Percentiles rank a stretch among this genome's conserved stretches.
phyloP scores from a whole-genome alignment of 75 land plant species.

The Azolla pinnata region DNA sequence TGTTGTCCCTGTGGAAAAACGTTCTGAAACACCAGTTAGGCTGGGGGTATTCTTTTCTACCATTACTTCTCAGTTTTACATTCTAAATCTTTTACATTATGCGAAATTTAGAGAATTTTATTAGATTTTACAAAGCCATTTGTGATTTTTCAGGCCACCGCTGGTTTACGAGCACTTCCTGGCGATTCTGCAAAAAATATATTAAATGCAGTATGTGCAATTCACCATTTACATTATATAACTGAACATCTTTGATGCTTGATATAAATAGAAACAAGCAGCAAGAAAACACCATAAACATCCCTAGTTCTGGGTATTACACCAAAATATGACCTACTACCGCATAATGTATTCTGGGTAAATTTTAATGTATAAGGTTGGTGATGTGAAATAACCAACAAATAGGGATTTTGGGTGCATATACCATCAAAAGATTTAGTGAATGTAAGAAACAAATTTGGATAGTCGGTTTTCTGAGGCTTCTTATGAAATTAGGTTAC shows the following conservation, averaged over 20 bases:
- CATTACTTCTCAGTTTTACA: too few relatives aligned
- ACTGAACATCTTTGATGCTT: not conserved
- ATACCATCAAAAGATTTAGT: too few relatives aligned
- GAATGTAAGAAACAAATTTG: too few relatives aligned
- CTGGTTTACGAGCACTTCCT: constrained; percentile 76
- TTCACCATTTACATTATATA: not conserved
- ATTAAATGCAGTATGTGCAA: constrained; percentile 56
- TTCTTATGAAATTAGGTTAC: constrained; percentile 39
- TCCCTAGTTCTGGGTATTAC: too few relatives aligned
- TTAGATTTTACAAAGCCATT: not conserved
- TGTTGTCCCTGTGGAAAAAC: constrained; percentile 51
- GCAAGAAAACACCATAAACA: too few relatives aligned
- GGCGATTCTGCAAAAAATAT: constrained; percentile 60
- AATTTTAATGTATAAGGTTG: too few relatives aligned
- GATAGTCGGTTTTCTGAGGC: not conserved
- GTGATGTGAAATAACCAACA: too few relatives aligned
- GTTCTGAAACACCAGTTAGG: constrained; percentile 61
- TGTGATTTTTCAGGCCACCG: constrained; percentile 79
- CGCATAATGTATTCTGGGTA: too few relatives aligned
- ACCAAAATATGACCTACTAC: too few relatives aligned
- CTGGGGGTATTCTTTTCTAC: constrained; percentile 59
- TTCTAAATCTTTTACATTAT: too few relatives aligned
- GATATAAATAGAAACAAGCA: not conserved
- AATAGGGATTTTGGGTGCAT: too few relatives aligned
- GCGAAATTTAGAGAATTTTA: too few relatives aligned